Evolutionary conservation across 2,329 filamentous ascomycete genomes (phyloP).

Genomic region (Apiospora hydei): DNA sequence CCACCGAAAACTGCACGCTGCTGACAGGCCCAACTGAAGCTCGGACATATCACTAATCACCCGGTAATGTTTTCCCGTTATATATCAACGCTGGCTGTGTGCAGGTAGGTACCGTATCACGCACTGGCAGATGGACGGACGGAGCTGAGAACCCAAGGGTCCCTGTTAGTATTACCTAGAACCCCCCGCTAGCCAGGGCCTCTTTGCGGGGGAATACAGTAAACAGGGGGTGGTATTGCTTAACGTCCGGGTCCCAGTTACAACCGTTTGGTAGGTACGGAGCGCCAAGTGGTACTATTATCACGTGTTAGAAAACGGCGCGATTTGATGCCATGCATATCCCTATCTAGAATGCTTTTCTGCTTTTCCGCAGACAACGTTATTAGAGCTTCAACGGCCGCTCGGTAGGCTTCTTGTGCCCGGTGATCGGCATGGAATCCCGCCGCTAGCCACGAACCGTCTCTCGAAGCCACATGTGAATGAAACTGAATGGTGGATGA

Average conservation of each 20-base stretch:
- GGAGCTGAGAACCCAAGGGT: background rate
- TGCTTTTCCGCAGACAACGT: background rate
- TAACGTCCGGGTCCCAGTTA: too few relatives aligned
- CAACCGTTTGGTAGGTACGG: background rate
- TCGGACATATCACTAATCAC: slow-evolving; percentile 13
- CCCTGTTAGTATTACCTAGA: background rate
- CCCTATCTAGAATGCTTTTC: background rate
- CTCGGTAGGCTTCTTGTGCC: background rate
- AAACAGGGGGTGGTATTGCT: background rate
- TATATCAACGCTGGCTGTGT: background rate
- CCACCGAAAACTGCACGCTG: slow-evolving; percentile 1
- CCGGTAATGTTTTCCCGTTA: background rate
- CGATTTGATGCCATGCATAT: background rate
- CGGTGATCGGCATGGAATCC: slow-evolving; percentile 1
- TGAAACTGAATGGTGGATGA: background rate
- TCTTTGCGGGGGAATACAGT: background rate
- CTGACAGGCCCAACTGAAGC: slow-evolving; percentile 16
- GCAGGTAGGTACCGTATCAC: background rate
- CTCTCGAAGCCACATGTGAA: background rate
- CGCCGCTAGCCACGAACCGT: slow-evolving; percentile 5
- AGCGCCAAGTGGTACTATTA: background rate
- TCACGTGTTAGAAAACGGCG: background rate
- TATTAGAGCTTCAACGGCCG: slow-evolving; percentile 6
- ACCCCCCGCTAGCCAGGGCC: background rate
- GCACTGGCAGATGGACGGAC: background rate